Evolutionary conservation across 140 eudicot species (phyloP), one percentile per base, ranked within the genome.

Genomic region (Stevia rebaudiana): DNA sequence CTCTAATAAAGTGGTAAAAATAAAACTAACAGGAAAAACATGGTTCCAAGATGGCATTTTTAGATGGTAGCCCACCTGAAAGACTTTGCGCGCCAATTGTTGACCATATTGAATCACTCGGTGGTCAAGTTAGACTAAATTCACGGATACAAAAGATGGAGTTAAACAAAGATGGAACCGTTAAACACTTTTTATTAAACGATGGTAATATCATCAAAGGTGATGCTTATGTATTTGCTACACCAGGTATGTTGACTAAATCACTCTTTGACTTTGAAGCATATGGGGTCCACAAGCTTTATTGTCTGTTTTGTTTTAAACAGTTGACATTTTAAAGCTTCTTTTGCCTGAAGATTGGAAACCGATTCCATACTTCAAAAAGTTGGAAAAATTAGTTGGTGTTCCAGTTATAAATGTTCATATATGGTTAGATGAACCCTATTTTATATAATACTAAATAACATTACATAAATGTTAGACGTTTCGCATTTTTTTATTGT

Each of bases 341-440:
- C 90, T 94, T 71, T 63, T 88, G 73, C 99, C 99, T 15, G 83
- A 94, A 30, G 85, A 86, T 15, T 94, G 99, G 99, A 94, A 82
- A 78, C 85, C 88, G 42, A 76, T 88, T 33, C 80, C 84, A 15
- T 94, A 94, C 79, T 94, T 94, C 79, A 76, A 66, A 56, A 94
- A 94, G 67, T 53, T 94, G 82, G 99, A 94, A 15, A 94, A 88
- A 74, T 67, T 94, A 80, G 97, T 94, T 39, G 99, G 99, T 57
- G 99, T 94, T 70, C 99, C 99, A 3, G 99, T 94, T 69, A 94
- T 94, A 63, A 94, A 94, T 66, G 97, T 94, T 63, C 99, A 94
- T 77, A 94, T 94, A 74, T 94, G 99, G 99, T 94, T 68, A 80
- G 95, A 75, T 43, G 33, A 43, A 8, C 25, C 25, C 4, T 12